Evolutionary conservation across 805 yeast species (phyloP).

Genomic region (Helenozyma baotianmanensis): DNA sequence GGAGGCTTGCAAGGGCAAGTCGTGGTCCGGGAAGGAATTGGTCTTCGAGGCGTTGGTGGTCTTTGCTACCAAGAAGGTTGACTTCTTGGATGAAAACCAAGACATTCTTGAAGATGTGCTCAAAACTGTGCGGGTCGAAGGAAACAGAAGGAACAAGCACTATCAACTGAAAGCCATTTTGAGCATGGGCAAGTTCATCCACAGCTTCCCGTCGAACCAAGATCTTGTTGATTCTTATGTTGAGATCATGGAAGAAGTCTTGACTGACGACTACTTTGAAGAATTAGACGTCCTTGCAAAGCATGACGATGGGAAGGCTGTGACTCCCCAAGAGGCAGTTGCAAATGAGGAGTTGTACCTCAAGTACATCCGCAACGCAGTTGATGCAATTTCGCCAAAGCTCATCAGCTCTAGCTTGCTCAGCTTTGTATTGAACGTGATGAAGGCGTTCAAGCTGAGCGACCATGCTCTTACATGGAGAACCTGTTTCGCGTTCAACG

Average conservation of each 20-base stretch:
- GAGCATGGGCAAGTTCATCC: constrained; percentile 48
- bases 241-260: constrained; percentile 27
- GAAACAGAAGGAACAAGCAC: constrained; percentile 57
- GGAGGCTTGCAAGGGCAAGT: constrained; percentile 65
- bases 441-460: constrained; percentile 20
- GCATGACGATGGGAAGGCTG: constrained; percentile 33
- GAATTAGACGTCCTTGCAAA: constrained; percentile 20
- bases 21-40: constrained; percentile 85
- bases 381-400: constrained; percentile 5
- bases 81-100: constrained; percentile 22
- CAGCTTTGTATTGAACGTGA: constrained; percentile 23
- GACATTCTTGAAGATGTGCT: constrained; percentile 33
- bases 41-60: constrained; percentile 67
- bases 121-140: constrained; percentile 51
- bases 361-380: constrained; percentile 28
- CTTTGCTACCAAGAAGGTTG: constrained; percentile 44
- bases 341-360: constrained; percentile 44
- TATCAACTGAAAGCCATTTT: constrained; percentile 58
- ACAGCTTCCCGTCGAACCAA: constrained; percentile 28
- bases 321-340: constrained; percentile 17
- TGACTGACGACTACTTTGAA: constrained; percentile 37
- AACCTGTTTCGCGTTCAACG: constrained; percentile 45
- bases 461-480: constrained; percentile 53
- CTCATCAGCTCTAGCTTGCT: constrained; percentile 17
- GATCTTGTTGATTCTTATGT: constrained; percentile 37